A percentile compares a stretch with the other conserved stretches of the same genome.
phyloP scores from a whole-genome alignment of 2,329 filamentous ascomycete genomes.

The Colletotrichum sidae region DNA sequence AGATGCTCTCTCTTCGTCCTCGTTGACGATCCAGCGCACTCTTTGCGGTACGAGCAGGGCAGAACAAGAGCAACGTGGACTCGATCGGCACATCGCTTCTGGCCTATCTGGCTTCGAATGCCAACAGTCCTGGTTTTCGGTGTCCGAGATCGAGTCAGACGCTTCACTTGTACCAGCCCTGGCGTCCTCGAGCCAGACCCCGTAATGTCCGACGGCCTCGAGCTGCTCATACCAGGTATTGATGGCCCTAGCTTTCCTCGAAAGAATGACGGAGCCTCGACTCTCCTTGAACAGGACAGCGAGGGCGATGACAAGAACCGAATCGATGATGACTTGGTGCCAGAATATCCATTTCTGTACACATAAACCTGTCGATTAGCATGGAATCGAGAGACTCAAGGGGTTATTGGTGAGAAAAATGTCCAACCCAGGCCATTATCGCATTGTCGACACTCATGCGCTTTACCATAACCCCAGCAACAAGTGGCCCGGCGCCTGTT shows the following conservation, averaged over 20 bases:
- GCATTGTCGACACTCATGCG: constrained; percentile 57
- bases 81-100: constrained; percentile 12
- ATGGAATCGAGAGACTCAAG: not conserved
- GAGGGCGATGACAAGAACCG: constrained; percentile 72
- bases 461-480: constrained; percentile 76
- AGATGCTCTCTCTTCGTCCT: constrained; percentile 80
- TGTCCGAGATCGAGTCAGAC: constrained; percentile 8
- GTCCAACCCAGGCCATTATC: constrained; percentile 42
- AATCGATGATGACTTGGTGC: constrained; percentile 80
- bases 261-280: constrained; percentile 82
- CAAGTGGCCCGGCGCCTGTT: constrained; percentile 81
- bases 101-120: constrained; percentile 16
- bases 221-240: constrained; percentile 84
- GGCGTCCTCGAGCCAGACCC: constrained; percentile 53
- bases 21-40: constrained; percentile 83
- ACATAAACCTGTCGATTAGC: not conserved
- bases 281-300: constrained; percentile 83
- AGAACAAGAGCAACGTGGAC: constrained; percentile 17
- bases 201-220: constrained; percentile 72
- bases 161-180: constrained; percentile 17
- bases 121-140: constrained; percentile 24
- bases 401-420: not conserved
- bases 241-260: constrained; percentile 76
- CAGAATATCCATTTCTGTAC: constrained; percentile 95
- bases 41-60: constrained; percentile 49